Evolutionary conservation across 306 rosid species (phyloP).

Genomic region (Malus sylvestris): DNA sequence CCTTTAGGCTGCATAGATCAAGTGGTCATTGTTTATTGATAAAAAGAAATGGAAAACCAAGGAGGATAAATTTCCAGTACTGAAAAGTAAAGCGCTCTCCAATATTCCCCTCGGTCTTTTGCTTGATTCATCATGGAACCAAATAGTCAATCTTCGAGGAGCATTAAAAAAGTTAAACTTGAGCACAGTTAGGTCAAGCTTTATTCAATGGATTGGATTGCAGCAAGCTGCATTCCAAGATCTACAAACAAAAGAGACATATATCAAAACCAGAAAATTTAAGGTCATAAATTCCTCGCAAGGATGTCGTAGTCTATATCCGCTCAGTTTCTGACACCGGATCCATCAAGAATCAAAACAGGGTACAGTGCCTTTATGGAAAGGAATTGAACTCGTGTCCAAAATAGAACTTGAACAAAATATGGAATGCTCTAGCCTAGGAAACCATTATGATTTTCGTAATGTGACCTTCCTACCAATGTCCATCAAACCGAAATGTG

Average conservation of each 20-base stretch:
- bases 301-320: too few species aligned
- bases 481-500: too few species aligned
- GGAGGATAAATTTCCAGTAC: constrained; percentile 10
- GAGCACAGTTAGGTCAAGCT: background rate
- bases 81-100: constrained; percentile 6
- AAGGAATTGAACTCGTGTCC: too few species aligned
- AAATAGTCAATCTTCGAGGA: background rate
- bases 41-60: constrained; percentile 8
- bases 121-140: too few species aligned
- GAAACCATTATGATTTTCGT: too few species aligned
- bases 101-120: background rate
- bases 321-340: too few species aligned
- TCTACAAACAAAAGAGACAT: constrained; percentile 12
- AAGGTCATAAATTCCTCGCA: constrained; percentile 5
- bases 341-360: too few species aligned
- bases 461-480: too few species aligned
- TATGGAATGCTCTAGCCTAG: too few species aligned
- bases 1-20: background rate
- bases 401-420: too few species aligned
- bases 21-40: background rate
- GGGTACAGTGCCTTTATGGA: too few species aligned
- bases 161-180: background rate
- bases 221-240: background rate
- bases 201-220: constrained; percentile 12
- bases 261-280: constrained; percentile 10